Base-by-base conservation (phyloP, 805 yeast species). In the Monosporozyma yasuniensis region DNA sequence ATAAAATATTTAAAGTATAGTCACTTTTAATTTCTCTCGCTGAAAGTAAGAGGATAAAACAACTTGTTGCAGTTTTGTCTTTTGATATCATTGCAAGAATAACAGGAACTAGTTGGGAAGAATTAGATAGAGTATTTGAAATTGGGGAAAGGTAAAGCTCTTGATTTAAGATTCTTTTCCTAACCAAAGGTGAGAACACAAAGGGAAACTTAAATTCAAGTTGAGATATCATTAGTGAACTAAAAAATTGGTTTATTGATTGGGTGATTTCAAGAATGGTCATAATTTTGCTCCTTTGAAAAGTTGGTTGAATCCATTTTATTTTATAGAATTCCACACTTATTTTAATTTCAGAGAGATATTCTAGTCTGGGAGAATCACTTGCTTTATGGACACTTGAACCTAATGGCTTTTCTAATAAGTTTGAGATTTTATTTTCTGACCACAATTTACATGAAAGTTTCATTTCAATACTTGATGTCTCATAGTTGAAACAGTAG, bases 161-260 rank as follows among this genome's bases (percentile, higher is more conserved):
- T 44, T 66, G 67, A n/a, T 47, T 30, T 11, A 43, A 43, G 2
- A 65, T 51, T 8, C 56, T 47, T 1, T 49, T 46, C 47, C 72
- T 55, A 3, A 62, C 53, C 0, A 48, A 47, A 23, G 48, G 48
- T 12, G 64, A 67, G 46, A 68, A 69, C 3, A 66, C 61, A 22
- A 68, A 48, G 3, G 73, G 72, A 50, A 59, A 61, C 34, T 59
- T 61, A 39, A 66, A 64, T 46, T 69, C 73, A 44, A 68, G 52
- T 42, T 67, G 64, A 0, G 68, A 62, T 2, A 64, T 16, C 14
- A 67, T 39, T 30, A 67, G 49, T 1, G 67, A 64, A 2, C 56
- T 43, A 19, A 61, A 37, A 52, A 52, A 65, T 34, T 62, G 64
- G 38, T 63, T 63, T 35, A 60, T 46, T 21, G 58, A 63, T 3